Evolutionary conservation across 2,329 filamentous ascomycete genomes (phyloP), one percentile per base, ranked within the genome.

Genomic region (Epichloe gansuensis): DNA sequence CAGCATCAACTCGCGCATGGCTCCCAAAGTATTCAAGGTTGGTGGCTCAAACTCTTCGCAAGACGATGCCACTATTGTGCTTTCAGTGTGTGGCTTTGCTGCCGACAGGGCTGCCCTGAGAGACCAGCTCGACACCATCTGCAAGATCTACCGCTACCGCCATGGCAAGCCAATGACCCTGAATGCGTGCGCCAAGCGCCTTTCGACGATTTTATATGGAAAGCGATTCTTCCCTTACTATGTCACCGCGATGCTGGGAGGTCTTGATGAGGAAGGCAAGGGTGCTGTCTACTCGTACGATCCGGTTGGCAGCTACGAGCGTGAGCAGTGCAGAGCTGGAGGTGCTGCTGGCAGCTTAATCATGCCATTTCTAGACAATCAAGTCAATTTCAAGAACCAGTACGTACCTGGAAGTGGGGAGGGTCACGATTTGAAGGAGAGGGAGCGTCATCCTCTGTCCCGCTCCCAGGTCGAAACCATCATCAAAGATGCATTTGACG

Each of bases 201-300:
- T 98, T 56, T 91, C 88, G 42, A 96, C 94, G 46, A 94, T 98
- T 60, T 83, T 98, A 53, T 98, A 98, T 76, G 79, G 84, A 70
- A 97, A 97, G 76, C 88, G 93, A 48, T 98, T 98, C 77, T 98
- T 98, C 77, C 93, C 93, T 23, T 98, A 95, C 81, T 98, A 98
- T 71, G 88, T 94, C 54, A 83, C 91, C 64, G 91, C 91, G 35
- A 97, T 98, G 68, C 77, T 98, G 46, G 93, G 87, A 46, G 93
- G 93, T 21, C 73, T 98, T 56, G 94, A 98, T 63, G 93, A 97
- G 73, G 84, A 97, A 57, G 93, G 93, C 61, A 87, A 84, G 69
- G 94, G 93, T 54, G 91, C 91, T 51, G 78, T 98, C 56, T 98
- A 96, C 78, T 93, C 87, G 58, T 98, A 98, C 74, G 93, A 98